Base-by-base conservation (phyloP, 2,329 filamentous ascomycete genomes). In the Aotearoamyces nothofagi region DNA sequence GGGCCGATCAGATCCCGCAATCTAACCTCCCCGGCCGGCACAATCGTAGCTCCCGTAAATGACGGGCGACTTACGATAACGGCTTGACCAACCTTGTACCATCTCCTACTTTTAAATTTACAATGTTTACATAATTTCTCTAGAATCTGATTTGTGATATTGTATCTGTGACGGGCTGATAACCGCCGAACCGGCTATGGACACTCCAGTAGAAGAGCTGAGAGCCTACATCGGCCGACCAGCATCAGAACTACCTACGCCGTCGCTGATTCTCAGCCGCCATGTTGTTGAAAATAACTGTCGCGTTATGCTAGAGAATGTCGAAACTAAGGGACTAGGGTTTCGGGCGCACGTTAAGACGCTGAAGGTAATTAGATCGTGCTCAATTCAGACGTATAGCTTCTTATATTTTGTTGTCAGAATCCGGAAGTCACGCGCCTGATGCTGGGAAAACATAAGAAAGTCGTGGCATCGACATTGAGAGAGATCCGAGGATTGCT, bases 291-390 rank as follows among this genome's bases (percentile, higher is more conserved):
- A 58, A 39, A 42, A 34, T 17, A 60, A 60, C 26, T 47, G 54
- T 22, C 39, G 48, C 3, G 42, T 34, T 5, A 34, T 60, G 2
- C 51, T 53, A 11, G 39, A 40, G 2, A 54, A 60, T 49, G 54
- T 59, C 7, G 46, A 56, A 13, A 42, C 42, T 11, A 35, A 56
- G 0, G 50, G 49, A 0, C 50, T 60, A 15, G 33, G 39, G 3
- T 58, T 60, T 15, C 40, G 56, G 12, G 54, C 56, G 11, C 56
- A 60, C 36, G 50, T 60, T n/a, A 60, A 60, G 37, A 60, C 56
- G 0, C 44, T 59, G 14, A 60, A 60, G 47, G 56, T 54, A 22
- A 3, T 27, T n/a, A 10, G 9, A 17, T n/a, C n/a, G n/a, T n/a
- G n/a, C n/a, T n/a, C n/a, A n/a, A n/a, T n/a, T n/a, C n/a, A n/a